phyloP scores from a whole-genome alignment of 495 filamentous ascomycete species.

The Annulohypoxylon stygium region DNA sequence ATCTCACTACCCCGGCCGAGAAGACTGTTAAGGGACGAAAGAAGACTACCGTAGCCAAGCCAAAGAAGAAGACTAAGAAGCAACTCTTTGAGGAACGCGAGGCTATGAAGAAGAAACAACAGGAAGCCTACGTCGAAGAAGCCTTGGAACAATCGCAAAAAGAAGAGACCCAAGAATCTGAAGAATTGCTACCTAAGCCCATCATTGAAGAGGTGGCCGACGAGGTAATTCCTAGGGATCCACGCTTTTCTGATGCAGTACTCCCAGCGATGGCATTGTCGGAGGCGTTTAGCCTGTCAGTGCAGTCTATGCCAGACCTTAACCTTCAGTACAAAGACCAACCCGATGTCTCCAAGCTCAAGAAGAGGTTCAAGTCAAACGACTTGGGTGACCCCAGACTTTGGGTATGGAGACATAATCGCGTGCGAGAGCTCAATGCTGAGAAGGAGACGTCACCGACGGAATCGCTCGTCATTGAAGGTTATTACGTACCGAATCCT shows the following conservation, averaged over 20 bases:
- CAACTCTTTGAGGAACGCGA: slow-evolving; percentile 77
- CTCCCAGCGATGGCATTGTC: slow-evolving; percentile 46
- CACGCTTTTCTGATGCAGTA: slow-evolving; percentile 50
- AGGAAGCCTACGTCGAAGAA: slow-evolving; percentile 56
- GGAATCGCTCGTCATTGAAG: slow-evolving; percentile 72
- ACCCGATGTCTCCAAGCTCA: slow-evolving; percentile 81
- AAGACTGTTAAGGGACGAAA: slow-evolving; percentile 55
- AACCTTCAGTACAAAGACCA: slow-evolving; percentile 75
- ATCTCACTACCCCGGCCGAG: slow-evolving; percentile 34
- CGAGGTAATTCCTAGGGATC: slow-evolving; percentile 39
- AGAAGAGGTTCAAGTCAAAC: slow-evolving; percentile 74
- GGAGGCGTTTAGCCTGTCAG: slow-evolving; percentile 41
- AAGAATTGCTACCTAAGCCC: slow-evolving; percentile 31
- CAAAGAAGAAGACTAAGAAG: slow-evolving; percentile 79
- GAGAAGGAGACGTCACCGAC: slow-evolving; percentile 55
- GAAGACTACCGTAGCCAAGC: slow-evolving; percentile 58
- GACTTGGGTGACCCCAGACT: slow-evolving; percentile 74
- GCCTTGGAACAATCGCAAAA: slow-evolving; percentile 39
- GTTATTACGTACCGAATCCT: slow-evolving; percentile 89
- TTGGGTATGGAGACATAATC: slow-evolving; percentile 93
- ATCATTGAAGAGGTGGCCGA: slow-evolving; percentile 26
- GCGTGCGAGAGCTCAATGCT: slow-evolving; percentile 85
- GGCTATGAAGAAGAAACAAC: slow-evolving; percentile 66
- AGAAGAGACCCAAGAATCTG: slow-evolving; percentile 53
- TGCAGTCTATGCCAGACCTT: slow-evolving; percentile 44